Conservation (phyloP, 352 stramenopile species). For the Aphanomyces invadans region DNA sequence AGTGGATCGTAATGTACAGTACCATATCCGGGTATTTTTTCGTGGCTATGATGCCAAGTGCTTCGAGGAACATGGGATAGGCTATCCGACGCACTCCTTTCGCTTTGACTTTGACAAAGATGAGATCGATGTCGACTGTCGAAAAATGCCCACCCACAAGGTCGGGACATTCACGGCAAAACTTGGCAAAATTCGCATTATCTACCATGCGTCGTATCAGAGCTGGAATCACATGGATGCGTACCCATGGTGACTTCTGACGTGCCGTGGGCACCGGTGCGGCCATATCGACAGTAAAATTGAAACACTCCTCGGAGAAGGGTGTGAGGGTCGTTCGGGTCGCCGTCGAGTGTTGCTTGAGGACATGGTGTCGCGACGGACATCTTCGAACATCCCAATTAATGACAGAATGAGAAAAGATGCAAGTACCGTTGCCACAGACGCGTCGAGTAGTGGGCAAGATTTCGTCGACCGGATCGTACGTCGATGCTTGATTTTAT, state of each 20-base stretch:
- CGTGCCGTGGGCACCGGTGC: slow-evolving; percentile 51
- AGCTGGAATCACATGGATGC: slow-evolving; percentile 13
- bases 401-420: too few species aligned
- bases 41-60: slow-evolving; percentile 69
- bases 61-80: slow-evolving; percentile 79
- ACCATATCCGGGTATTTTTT: not conserved
- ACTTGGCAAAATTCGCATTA: slow-evolving; percentile 77
- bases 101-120: slow-evolving; percentile 82
- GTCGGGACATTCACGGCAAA: slow-evolving; percentile 64
- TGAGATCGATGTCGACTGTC: slow-evolving; percentile 78
- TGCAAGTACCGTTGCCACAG: not conserved
- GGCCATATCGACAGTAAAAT: slow-evolving; percentile 76
- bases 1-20: too few species aligned
- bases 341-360: slow-evolving; percentile 34
- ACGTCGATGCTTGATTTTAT: not conserved
- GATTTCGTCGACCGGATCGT: not conserved
- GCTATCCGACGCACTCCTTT: slow-evolving; percentile 74
- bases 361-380: not conserved
- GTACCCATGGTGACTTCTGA: slow-evolving; percentile 61
- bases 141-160: slow-evolving; percentile 50
- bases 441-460: not conserved
- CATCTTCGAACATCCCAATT: not conserved
- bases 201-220: slow-evolving; percentile 31
- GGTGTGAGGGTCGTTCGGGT: slow-evolving; percentile 73
- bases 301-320: slow-evolving; percentile 72